These are phyloP conservation scores for Opeltia flavorubescens DNA, from an alignment of 495 filamentous ascomycete genomes.

Conservation along the genomic window DNA sequence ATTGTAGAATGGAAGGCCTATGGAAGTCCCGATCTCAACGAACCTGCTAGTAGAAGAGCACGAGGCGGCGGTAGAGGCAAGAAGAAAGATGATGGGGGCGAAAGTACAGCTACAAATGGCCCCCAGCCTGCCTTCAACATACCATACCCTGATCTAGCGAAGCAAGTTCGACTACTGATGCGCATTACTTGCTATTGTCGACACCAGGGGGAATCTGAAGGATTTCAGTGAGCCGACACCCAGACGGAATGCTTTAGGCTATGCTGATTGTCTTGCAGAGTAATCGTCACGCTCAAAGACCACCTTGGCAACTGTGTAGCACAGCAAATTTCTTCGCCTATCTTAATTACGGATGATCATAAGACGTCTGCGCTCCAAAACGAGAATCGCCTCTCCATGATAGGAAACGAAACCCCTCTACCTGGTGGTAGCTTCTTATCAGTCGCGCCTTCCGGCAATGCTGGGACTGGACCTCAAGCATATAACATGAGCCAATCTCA, in stretches of 20 bases:
- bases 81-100: constrained; percentile 16
- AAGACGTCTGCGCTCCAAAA: constrained; percentile 51
- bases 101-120: constrained; percentile 17
- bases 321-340: constrained; percentile 71
- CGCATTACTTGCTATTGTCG: constrained; percentile 95
- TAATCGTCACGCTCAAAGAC: constrained; percentile 89
- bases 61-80: background rate
- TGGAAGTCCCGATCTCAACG: constrained; percentile 19
- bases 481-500: constrained; percentile 18
- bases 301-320: constrained; percentile 56
- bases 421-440: constrained; percentile 33
- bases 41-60: background rate
- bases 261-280: constrained; percentile 24
- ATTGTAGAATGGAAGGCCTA: constrained; percentile 69
- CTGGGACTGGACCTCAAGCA: constrained; percentile 14
- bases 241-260: constrained; percentile 2
- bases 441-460: constrained; percentile 23
- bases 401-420: constrained; percentile 29
- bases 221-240: constrained; percentile 48
- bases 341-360: constrained; percentile 95
- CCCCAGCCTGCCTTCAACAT: background rate
- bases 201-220: constrained; percentile 80
- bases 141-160: constrained; percentile 41
- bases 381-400: constrained; percentile 18
- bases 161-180: constrained; percentile 75